Evolutionary conservation across 306 rosid species (phyloP).

Genomic region (Malus fusca): DNA sequence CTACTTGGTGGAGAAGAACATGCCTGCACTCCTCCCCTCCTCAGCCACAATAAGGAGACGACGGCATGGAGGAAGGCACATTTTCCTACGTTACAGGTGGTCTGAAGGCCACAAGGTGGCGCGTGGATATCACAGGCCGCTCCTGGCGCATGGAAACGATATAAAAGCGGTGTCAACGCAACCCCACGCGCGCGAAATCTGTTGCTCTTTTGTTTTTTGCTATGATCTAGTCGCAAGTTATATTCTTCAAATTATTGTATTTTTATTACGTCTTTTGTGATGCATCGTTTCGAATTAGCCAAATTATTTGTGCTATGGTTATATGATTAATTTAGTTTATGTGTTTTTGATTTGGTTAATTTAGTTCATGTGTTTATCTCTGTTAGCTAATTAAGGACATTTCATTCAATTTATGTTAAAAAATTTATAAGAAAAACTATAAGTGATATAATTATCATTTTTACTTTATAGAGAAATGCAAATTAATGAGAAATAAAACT

Average conservation of each 20-base stretch:
- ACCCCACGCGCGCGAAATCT: not conserved
- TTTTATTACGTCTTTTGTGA: not conserved
- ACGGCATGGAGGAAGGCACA: not conserved
- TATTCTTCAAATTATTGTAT: not conserved
- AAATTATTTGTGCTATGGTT: too few relatives aligned
- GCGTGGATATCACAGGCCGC: not conserved
- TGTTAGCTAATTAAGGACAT: too few relatives aligned
- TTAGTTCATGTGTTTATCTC: too few relatives aligned
- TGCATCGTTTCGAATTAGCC: not conserved
- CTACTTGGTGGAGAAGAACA: not conserved
- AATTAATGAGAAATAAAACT: too few relatives aligned
- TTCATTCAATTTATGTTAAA: too few relatives aligned
- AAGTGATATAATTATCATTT: too few relatives aligned
- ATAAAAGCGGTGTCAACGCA: not conserved
- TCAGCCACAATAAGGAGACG: not conserved
- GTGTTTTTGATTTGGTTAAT: too few relatives aligned
- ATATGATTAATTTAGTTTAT: too few relatives aligned
- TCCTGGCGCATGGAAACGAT: not conserved
- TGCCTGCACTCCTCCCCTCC: not conserved
- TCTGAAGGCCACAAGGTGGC: not conserved
- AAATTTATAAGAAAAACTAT: too few relatives aligned
- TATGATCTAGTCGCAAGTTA: not conserved
- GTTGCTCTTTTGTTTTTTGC: not conserved
- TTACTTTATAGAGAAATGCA: too few relatives aligned
- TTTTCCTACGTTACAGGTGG: not conserved